A percentile compares a stretch with the other conserved stretches of the same genome.
These are phyloP conservation scores for Melaleuca quinquenervia DNA, from an alignment of 345 rosid species.

Conservation along the genomic window DNA sequence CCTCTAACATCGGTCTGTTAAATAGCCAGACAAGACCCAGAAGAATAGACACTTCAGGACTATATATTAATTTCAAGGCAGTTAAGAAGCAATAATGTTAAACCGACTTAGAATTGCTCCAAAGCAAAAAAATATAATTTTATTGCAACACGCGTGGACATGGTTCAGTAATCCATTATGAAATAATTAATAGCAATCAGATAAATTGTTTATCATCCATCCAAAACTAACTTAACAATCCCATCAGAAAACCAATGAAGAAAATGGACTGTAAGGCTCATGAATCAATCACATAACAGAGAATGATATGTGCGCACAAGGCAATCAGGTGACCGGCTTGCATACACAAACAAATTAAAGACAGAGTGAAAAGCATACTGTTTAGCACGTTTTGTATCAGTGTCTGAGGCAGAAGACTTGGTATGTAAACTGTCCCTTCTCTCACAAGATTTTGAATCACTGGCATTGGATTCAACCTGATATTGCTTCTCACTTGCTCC, in stretches of 20 bases:
- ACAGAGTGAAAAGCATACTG: slow-evolving; percentile 46
- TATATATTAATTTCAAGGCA: background rate
- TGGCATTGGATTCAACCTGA: slow-evolving; percentile 28
- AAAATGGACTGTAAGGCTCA: background rate
- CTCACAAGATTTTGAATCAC: slow-evolving; percentile 53
- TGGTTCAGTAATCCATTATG: background rate
- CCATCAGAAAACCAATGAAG: background rate
- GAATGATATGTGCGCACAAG: background rate
- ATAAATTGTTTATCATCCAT: background rate
- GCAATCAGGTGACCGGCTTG: background rate
- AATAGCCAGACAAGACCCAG: background rate
- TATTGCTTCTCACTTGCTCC: slow-evolving; percentile 44
- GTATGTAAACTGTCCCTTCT: slow-evolving; percentile 37
- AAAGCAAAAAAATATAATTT: background rate
- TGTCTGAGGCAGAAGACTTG: slow-evolving; percentile 37
- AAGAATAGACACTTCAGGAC: background rate
- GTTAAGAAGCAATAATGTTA: background rate
- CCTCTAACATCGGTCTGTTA: background rate
- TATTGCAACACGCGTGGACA: background rate
- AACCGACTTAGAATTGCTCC: background rate
- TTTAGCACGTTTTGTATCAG: slow-evolving; percentile 74
- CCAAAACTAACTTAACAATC: background rate
- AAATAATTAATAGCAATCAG: background rate
- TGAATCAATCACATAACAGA: background rate
- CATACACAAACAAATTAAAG: background rate